Evolutionary conservation across 2,329 filamentous ascomycete species (phyloP), one percentile per base, ranked within the genome.

Genomic region (Calonectria honghensis): DNA sequence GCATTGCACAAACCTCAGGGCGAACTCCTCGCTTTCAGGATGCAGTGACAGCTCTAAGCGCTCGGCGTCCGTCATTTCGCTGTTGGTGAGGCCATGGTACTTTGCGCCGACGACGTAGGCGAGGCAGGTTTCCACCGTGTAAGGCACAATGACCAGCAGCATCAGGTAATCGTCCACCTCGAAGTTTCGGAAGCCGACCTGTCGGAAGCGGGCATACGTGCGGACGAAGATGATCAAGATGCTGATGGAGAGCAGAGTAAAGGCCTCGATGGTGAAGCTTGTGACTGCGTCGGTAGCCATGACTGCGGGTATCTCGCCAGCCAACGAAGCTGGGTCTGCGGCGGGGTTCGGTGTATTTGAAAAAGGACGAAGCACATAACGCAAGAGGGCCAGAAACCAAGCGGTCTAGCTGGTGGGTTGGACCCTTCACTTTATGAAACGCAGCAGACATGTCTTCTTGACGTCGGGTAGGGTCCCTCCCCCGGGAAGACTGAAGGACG

Each of bases 111-210:
- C 87, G 7, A 72, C 79, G 41, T 83, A 81, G 0, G 81, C 82
- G 16, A 82, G 76, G 0, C 75, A 73, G n/a, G 82, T 82, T 54
- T 84, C 82, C 27, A 75, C 73, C 18, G 79, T 68, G 48, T 82
- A 82, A 2, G 78, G 79, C 0, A 80, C 32, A 16, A 81, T 78
- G n/a, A 69, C 77, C 1, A 82, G 1, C 3, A 83, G 72, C 81
- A 83, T 83, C 10, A 83, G 54, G 76, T 89, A 91, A 78, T 93
- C 91, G 79, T 92, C 91, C 1, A 86, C 84, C 48, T 79, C 77
- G 32, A 80, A 75, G 69, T 78, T 79, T 0, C 75, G 73, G 20
- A 90, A 3, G 24, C 79, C 78, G 6, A 87, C 86, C 14, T 84
- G 82, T 29, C 78, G 83, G 79, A 87, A 83, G 71, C 91, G 85